phyloP scores from a whole-genome alignment of 495 filamentous ascomycete species.

The Lichina pygmaea region DNA sequence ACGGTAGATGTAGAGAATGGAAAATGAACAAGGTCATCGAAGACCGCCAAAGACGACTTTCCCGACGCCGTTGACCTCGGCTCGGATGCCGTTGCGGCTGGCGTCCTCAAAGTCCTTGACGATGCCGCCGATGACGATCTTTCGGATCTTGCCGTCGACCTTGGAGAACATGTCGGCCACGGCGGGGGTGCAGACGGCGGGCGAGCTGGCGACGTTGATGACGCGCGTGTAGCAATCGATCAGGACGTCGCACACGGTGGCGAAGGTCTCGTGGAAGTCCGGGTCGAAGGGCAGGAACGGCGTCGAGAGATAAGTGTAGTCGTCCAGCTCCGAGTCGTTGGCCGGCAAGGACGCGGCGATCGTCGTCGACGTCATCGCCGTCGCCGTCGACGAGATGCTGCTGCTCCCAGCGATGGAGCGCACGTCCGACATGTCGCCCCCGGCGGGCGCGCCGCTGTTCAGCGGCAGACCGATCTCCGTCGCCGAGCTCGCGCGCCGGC shows the following conservation, averaged over 20 bases:
- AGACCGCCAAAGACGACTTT: constrained; percentile 55
- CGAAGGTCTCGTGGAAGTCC: constrained; percentile 90
- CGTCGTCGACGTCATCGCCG: constrained; percentile 1
- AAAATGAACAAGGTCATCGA: background rate
- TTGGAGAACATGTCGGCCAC: constrained; percentile 71
- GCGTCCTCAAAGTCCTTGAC: constrained; percentile 85
- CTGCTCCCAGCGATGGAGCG: constrained; percentile 13
- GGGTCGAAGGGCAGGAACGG: constrained; percentile 90
- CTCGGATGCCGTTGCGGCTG: constrained; percentile 42
- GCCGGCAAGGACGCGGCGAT: constrained; percentile 4
- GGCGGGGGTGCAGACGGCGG: constrained; percentile 30
- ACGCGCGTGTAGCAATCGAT: constrained; percentile 77
- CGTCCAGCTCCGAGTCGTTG: constrained; percentile 21
- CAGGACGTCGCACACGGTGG: constrained; percentile 86
- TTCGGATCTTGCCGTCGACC: constrained; percentile 59
- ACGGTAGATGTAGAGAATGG: background rate
- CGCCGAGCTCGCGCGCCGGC: constrained; percentile 44
- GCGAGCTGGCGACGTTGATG: constrained; percentile 36
- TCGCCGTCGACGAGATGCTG: background rate
- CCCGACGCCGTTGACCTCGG: constrained; percentile 58
- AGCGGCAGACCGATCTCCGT: constrained; percentile 35
- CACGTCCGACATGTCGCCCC: constrained; percentile 16
- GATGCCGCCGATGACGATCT: constrained; percentile 59
- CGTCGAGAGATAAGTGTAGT: constrained; percentile 69
- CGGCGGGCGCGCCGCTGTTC: constrained; percentile 11